These are phyloP conservation scores for Phaeodactylum tricornutum DNA, from an alignment of 108 stramenopile species.

Conservation along the genomic window DNA sequence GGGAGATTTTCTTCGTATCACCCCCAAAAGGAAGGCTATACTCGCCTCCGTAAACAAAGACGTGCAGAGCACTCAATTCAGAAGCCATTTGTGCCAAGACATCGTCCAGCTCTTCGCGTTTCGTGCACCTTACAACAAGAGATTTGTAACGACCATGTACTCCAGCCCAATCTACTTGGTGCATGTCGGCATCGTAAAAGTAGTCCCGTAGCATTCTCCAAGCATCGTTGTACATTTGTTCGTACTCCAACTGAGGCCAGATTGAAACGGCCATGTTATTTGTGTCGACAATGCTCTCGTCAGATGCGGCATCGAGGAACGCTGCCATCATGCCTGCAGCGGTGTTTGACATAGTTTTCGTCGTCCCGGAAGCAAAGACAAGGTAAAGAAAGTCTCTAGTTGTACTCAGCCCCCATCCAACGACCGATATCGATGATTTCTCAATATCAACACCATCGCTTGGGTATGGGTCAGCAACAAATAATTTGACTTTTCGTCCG, in stretches of 20 bases:
- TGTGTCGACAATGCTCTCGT: conserved; percentile 24
- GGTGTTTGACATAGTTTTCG: conserved; percentile 20
- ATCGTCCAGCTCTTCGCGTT: conserved; percentile 69
- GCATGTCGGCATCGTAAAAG: conserved; percentile 37
- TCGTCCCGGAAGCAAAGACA: conserved; percentile 17
- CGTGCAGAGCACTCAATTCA: conserved; percentile 66
- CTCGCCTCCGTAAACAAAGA: conserved; percentile 70
- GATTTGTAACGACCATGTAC: conserved; percentile 49
- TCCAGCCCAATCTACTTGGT: conserved; percentile 41
- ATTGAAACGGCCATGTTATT: conserved; percentile 30
- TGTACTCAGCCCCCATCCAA: conserved; percentile 18
- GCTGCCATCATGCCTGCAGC: conserved; percentile 11
- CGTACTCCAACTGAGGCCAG: conserved; percentile 57
- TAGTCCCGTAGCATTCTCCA: conserved; percentile 7
- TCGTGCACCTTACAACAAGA: conserved; percentile 41
- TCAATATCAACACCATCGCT: conserved; percentile 26
- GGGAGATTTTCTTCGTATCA: conserved; percentile 4
- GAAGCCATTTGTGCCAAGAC: conserved; percentile 64
- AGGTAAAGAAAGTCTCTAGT: conserved; percentile 23
- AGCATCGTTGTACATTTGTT: conserved; percentile 55
- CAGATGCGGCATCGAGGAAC: conserved; percentile 5
- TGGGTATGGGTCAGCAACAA: conserved; percentile 30
- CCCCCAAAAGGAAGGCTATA: conserved; percentile 39
- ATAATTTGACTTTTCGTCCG: conserved; percentile 9
- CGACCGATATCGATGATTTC: conserved; percentile 6